These are phyloP conservation scores for Crepidotus sp. DNA, from an alignment of 1,284 basidiomycete species.

Conservation along the genomic window DNA sequence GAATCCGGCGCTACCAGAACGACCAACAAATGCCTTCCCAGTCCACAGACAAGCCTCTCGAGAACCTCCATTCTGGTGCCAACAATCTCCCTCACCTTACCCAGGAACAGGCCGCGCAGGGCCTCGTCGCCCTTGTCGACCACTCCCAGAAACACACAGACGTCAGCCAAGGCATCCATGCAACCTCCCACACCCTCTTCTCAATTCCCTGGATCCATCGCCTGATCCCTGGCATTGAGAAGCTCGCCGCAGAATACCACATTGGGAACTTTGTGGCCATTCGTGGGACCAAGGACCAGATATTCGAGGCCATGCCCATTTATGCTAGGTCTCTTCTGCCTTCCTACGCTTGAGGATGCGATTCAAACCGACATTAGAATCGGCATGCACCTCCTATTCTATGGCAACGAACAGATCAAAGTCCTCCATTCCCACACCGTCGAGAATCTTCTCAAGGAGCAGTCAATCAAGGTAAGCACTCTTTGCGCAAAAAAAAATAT, in stretches of 20 bases:
- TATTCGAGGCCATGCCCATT: constrained; percentile 78
- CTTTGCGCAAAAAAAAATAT: background rate
- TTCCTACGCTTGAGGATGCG: background rate
- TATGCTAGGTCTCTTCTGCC: constrained; percentile 44
- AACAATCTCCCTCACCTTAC: constrained; percentile 22
- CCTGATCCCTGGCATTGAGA: constrained; percentile 34
- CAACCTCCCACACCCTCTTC: constrained; percentile 25
- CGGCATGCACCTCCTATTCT: constrained; percentile 78
- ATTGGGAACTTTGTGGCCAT: constrained; percentile 63
- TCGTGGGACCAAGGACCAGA: constrained; percentile 47
- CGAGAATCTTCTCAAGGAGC: constrained; percentile 52
- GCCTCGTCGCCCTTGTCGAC: constrained; percentile 35
- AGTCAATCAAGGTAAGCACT: constrained; percentile 50
- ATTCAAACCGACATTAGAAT: constrained; percentile 25
- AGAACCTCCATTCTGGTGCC: constrained; percentile 20
- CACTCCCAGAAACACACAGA: constrained; percentile 31
- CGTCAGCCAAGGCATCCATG: constrained; percentile 36
- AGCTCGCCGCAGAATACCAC: constrained; percentile 43
- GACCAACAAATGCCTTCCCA: background rate
- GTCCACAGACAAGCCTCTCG: constrained; percentile 21
- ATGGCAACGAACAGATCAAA: constrained; percentile 44
- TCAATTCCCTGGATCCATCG: constrained; percentile 34
- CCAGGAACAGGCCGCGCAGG: constrained; percentile 28
- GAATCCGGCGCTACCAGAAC: background rate
- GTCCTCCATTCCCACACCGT: constrained; percentile 48